Percentiles rank a stretch among this genome's conserved stretches.
These are phyloP conservation scores for Myriosclerotinia scirpicola DNA, from an alignment of 2,329 filamentous ascomycete species.

Conservation along the genomic window DNA sequence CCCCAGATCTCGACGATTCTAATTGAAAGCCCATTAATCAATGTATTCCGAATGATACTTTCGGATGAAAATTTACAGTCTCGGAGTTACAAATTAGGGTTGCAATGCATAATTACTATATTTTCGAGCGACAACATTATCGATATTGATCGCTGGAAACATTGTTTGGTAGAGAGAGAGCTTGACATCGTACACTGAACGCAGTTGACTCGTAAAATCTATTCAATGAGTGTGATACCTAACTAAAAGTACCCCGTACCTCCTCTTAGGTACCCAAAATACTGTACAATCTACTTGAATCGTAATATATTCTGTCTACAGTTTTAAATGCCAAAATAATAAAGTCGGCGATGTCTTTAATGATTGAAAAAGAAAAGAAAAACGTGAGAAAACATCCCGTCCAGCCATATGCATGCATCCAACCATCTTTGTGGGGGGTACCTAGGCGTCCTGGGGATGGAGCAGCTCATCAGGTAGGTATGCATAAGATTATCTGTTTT, in stretches of 20 bases:
- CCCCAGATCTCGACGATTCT: conserved; percentile 5
- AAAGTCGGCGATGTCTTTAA: conserved; percentile 15
- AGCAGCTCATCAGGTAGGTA: conserved; percentile 17
- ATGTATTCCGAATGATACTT: conserved; percentile 5
- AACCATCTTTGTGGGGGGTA: conserved; percentile 1
- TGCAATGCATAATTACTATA: conserved; percentile 14
- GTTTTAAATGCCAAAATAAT: conserved; percentile 18
- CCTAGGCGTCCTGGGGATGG: not conserved
- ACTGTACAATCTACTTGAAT: not conserved
- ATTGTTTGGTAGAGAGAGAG: not conserved
- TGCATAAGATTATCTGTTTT: conserved; percentile 9
- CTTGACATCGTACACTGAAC: not conserved
- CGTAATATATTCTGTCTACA: conserved; percentile 5
- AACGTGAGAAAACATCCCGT: not conserved
- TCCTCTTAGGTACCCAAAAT: not conserved
- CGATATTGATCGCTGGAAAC: conserved; percentile 1
- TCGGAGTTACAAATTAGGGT: not conserved
- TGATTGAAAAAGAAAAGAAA: not conserved
- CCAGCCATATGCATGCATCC: not conserved
- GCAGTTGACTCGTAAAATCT: conserved; percentile 10
- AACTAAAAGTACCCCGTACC: conserved; percentile 10
- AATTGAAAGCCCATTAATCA: conserved; percentile 1
- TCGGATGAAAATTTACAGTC: not conserved
- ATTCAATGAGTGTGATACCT: conserved; percentile 11
- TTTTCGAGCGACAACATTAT: conserved; percentile 6